Conservation (phyloP, 1,139 yeast genomes). For the Taphrina pruni region DNA sequence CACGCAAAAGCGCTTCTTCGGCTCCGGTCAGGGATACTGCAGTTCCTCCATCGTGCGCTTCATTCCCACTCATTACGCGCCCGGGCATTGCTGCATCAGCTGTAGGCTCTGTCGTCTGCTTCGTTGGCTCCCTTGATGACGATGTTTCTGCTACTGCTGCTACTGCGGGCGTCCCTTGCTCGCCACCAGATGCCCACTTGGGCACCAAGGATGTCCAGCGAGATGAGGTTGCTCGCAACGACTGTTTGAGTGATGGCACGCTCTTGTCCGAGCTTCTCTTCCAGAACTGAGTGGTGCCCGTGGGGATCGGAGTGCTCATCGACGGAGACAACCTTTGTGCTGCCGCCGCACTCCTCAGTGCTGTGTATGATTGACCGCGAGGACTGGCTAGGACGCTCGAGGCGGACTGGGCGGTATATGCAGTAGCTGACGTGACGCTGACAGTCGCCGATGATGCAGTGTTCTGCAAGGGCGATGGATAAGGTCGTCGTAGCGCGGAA, state of each 20-base stretch:
- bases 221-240: background rate
- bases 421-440: constrained; percentile 34
- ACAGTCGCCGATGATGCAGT: constrained; percentile 15
- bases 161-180: background rate
- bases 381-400: constrained; percentile 9
- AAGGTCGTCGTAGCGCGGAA: constrained; percentile 5
- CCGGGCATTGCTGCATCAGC: too few relatives aligned
- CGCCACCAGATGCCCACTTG: background rate
- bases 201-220: constrained; percentile 22
- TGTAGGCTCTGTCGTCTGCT: too few relatives aligned
- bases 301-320: background rate
- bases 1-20: constrained; percentile 31
- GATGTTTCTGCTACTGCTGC: background rate
- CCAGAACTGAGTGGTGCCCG: constrained; percentile 14
- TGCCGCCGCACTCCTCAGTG: constrained; percentile 32
- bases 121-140: background rate
- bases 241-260: background rate
- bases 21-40: constrained; percentile 9
- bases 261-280: constrained; percentile 3
- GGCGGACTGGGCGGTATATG: background rate
- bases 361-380: constrained; percentile 23
- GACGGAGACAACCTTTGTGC: constrained; percentile 26
- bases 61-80: background rate
- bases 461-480: constrained; percentile 27
- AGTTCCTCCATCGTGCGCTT: background rate